phyloP scores from a whole-genome alignment of 352 stramenopile genomes.

The Pythium dissotocum region DNA sequence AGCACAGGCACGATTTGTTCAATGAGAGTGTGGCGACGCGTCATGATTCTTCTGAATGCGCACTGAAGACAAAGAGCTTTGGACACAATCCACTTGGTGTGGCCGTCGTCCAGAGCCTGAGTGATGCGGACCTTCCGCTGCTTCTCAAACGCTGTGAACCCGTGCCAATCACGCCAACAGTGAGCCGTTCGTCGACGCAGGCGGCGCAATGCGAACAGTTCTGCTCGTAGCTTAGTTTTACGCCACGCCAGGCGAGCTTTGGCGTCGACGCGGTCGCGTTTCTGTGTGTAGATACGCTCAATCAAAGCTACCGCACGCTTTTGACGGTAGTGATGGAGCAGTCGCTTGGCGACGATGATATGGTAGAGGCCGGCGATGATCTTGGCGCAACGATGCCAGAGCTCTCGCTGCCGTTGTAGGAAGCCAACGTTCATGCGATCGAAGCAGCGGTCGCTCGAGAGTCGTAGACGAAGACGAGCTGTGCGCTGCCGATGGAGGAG shows the following conservation, averaged over 20 bases:
- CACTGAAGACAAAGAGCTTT: constrained; percentile 22
- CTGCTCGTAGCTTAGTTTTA: constrained; percentile 29
- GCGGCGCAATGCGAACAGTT: constrained; percentile 7
- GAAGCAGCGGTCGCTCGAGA: constrained; percentile 43
- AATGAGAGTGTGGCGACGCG: not conserved
- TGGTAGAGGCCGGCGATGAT: constrained; percentile 35
- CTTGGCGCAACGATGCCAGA: constrained; percentile 25
- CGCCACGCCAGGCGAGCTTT: constrained; percentile 15
- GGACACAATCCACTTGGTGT: constrained; percentile 21
- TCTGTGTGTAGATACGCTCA: constrained; percentile 25
- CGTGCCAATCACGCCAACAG: constrained; percentile 10
- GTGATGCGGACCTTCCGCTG: constrained; percentile 2
- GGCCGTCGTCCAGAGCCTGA: constrained; percentile 11
- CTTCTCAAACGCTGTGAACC: not conserved
- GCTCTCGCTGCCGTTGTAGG: constrained; percentile 21
- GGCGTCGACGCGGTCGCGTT: constrained; percentile 23
- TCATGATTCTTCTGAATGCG: constrained; percentile 3
- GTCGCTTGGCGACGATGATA: constrained; percentile 34
- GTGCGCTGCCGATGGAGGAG: constrained; percentile 16
- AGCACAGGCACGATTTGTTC: constrained; percentile 17
- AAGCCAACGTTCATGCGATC: constrained; percentile 42
- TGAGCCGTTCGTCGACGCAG: not conserved
- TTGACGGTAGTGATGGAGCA: constrained; percentile 26
- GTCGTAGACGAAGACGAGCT: constrained; percentile 20
- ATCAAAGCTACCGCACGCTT: constrained; percentile 35